A percentile compares a stretch with the other conserved stretches of the same genome.
Conservation (phyloP, 331 rosid species). For the Pyrus hybrid region DNA sequence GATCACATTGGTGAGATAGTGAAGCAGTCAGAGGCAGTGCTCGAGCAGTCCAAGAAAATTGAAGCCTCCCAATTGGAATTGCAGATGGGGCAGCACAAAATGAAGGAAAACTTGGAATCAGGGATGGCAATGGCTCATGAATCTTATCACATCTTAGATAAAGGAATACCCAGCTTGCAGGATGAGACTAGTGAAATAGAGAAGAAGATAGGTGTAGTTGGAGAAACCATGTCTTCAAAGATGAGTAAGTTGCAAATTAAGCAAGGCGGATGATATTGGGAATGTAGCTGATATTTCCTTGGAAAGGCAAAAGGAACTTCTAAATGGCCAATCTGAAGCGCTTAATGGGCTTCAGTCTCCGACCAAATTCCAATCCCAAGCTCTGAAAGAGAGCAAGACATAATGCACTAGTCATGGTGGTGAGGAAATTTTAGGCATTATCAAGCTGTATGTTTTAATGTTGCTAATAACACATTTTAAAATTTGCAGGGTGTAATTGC, state of each 20-base stretch:
- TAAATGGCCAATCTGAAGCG: conserved; percentile 23
- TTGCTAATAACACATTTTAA: not conserved
- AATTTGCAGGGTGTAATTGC: conserved; percentile 2
- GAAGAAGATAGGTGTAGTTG: conserved; percentile 9
- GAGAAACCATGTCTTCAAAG: conserved; percentile 15
- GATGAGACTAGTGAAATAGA: conserved; percentile 11
- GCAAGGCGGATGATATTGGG: conserved; percentile 20
- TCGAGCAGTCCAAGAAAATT: conserved; percentile 46
- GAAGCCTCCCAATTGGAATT: conserved; percentile 46
- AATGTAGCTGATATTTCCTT: conserved; percentile 16
- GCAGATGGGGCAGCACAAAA: conserved; percentile 48
- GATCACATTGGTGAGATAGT: conserved; percentile 35
- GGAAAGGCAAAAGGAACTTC: conserved; percentile 20
- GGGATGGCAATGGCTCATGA: conserved; percentile 45
- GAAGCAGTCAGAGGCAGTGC: conserved; percentile 45
- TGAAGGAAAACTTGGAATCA: conserved; percentile 49
- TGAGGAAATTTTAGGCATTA: not conserved
- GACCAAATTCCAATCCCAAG: conserved; percentile 16
- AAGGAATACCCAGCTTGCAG: conserved; percentile 27
- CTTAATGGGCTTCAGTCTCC: conserved; percentile 14
- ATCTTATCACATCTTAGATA: conserved; percentile 36
- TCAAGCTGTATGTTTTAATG: not conserved
- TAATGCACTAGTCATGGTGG: not conserved
- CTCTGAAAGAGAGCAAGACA: conserved; percentile 15
- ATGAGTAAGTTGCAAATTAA: conserved; percentile 19